Base-by-base conservation (phyloP, 1,139 yeast species). In the Diutina catenulata region DNA sequence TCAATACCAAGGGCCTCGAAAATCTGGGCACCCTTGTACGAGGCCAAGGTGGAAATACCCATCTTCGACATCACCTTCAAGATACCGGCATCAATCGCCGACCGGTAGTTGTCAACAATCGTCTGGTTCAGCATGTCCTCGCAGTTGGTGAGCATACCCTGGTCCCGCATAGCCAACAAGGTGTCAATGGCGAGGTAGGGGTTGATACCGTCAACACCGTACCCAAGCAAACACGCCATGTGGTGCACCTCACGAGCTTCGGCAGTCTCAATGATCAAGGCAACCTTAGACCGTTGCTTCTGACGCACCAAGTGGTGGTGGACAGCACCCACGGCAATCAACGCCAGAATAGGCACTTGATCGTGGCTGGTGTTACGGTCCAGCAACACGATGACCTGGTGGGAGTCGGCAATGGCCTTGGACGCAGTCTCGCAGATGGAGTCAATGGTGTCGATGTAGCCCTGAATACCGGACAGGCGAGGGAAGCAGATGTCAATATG, bases 181-280 rank as follows among this genome's bases (percentile, higher is more conserved):
- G 96, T 80, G 59, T 91, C 96, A 64, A 88, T 74, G 14, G 93
- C 95, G 57, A 91, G 67, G 66, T 87, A 91, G 38, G 98, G 98
- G 62, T 83, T 83, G 52, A 91, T 70, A 46, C 87, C 97, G 64
- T 91, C 98, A 45, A 94, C 95, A 69, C 98, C 98, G 56, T 91
- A 91, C 47, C 98, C 97, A 28, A 91, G 76, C 49, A 91, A 70
- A 50, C 88, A 88, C 68, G 95, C 86, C 59, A 87, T 76, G 62
- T 91, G 97, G 59, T 91, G 98, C 36, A 88, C 94, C 60, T 91
- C 98, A 59, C 95, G 80, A 15, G 97, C 97, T 62, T 91, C 98
- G 39, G 94, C 96, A 36, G 97, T 80, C 64, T 91, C 96, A 45
- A 88, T 70, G 45, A 91, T 65, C 47, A 91, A 62, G 3, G 97